Percentiles rank a stretch among this genome's conserved stretches.
phyloP scores from a whole-genome alignment of 2,329 filamentous ascomycete species.

The Aspergillus melleus region DNA sequence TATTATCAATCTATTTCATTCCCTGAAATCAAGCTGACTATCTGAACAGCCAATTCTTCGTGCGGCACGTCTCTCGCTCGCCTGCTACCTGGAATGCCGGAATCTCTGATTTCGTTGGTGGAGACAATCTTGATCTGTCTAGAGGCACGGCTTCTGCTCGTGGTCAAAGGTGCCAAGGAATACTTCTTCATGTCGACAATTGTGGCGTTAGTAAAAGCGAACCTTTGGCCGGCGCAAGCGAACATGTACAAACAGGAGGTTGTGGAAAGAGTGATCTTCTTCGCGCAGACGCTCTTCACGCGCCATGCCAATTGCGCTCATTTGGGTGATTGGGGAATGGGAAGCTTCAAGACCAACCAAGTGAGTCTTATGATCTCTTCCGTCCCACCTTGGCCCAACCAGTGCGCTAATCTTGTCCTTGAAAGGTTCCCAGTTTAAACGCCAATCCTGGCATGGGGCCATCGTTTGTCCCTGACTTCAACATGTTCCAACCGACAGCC shows the following conservation, averaged over 20 bases:
- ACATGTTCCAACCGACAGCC: conserved; percentile 21
- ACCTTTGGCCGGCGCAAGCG: conserved; percentile 35
- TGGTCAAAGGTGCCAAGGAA: conserved; percentile 41
- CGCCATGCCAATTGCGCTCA: conserved; percentile 36
- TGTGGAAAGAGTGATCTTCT: conserved; percentile 35
- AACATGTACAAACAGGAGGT: conserved; percentile 36
- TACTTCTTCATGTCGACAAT: conserved; percentile 43
- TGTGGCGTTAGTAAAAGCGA: conserved; percentile 34
- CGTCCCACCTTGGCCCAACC: too few relatives aligned
- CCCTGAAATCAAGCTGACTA: not conserved
- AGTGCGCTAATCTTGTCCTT: not conserved
- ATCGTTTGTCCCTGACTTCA: conserved; percentile 24
- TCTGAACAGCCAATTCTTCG: conserved; percentile 4
- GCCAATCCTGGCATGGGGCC: conserved; percentile 21
- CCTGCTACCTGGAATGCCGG: conserved; percentile 31
- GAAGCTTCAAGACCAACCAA: conserved; percentile 33
- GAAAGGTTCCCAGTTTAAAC: conserved; percentile 22
- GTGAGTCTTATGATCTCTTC: conserved; percentile 13
- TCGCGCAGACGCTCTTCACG: conserved; percentile 37
- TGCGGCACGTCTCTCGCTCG: conserved; percentile 20
- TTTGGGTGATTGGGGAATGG: conserved; percentile 29
- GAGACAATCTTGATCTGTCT: conserved; percentile 32
- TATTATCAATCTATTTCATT: not conserved
- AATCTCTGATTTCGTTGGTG: conserved; percentile 34
- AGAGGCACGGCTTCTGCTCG: conserved; percentile 30